Conservation (phyloP, 106 monocot genomes). For the Chionographis japonica region DNA sequence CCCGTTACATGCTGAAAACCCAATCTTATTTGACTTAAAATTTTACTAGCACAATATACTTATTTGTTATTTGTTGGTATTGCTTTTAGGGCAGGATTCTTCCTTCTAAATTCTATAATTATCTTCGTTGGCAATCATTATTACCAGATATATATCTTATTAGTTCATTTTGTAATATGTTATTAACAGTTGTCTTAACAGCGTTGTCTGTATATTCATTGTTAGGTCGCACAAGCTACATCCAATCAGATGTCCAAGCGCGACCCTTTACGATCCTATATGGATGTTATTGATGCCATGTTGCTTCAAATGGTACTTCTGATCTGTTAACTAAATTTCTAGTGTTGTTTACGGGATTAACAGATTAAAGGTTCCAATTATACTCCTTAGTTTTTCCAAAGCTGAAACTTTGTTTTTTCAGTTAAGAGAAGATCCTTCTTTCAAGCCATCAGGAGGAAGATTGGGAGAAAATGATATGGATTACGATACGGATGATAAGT, state of each 20-base stretch:
- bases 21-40: too few species aligned
- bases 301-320: constrained; percentile 73
- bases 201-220: constrained; percentile 2
- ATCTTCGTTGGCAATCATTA: not conserved
- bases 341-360: not conserved
- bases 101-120: not conserved
- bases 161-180: too few species aligned
- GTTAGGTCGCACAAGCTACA: constrained; percentile 93
- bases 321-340: not conserved
- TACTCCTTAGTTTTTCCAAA: not conserved
- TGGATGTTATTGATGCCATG: constrained; percentile 95
- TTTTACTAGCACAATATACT: too few species aligned
- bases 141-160: too few species aligned
- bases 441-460: constrained; percentile 95
- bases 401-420: constrained; percentile 22
- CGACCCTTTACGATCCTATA: constrained; percentile 82
- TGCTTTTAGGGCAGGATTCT: too few species aligned
- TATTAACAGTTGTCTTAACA: not conserved
- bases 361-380: not conserved
- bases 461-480: constrained; percentile 99
- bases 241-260: constrained; percentile 99
- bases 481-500: constrained; percentile 95
- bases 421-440: constrained; percentile 90
- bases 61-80: too few species aligned
- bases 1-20: too few species aligned